Base-by-base conservation (phyloP, 768 basidiomycete genomes). In the Gyrodon lividus region DNA sequence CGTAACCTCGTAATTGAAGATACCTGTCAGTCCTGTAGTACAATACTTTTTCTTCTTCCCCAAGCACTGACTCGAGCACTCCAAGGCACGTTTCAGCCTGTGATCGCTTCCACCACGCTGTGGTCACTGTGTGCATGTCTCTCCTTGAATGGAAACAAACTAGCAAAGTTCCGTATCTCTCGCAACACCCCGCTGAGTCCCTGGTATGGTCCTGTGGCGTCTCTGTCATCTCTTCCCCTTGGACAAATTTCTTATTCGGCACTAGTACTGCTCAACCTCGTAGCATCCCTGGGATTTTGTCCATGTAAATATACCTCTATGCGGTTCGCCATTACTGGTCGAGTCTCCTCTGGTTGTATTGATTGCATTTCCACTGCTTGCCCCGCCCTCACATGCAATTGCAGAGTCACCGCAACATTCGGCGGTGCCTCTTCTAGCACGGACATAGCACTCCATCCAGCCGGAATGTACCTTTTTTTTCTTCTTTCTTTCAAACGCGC, bases 151-250 rank as follows among this genome's bases (percentile, higher is more conserved):
- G 17, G 38, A 39, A 19, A 4, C n/a, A 19, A n/a, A 19, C 38
- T 8, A 39, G 38, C 38, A 39, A 39, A 39, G 38, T 39, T 10
- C 38, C 40, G 41, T 43, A 14, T 24, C 41, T 12, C 42, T 22
- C 42, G 23, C 43, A 33, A 23, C 43, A 43, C 42, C 6, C 23
- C 23, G 10, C 42, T 24, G 19, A n/a, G n/a, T n/a, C n/a, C n/a
- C n/a, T n/a, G n/a, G n/a, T n/a, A n/a, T 23, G 41, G 41, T 20
- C 26, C 43, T 44, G 43, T 44, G 43, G 44, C 44, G 30, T 33
- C 30, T 20, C 26, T 17, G 31, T 31, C 31, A 30, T 6, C 30
- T 13, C 13, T 12, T 13, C 31, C 31, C 31, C 9, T 31, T 44
- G 43, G 28, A n/a, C 28, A 24, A 28, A 31, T 31, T 9, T 24